Percentiles rank a stretch among this genome's conserved stretches.
phyloP scores from a whole-genome alignment of 352 stramenopile species.

The Pythium brassicae region DNA sequence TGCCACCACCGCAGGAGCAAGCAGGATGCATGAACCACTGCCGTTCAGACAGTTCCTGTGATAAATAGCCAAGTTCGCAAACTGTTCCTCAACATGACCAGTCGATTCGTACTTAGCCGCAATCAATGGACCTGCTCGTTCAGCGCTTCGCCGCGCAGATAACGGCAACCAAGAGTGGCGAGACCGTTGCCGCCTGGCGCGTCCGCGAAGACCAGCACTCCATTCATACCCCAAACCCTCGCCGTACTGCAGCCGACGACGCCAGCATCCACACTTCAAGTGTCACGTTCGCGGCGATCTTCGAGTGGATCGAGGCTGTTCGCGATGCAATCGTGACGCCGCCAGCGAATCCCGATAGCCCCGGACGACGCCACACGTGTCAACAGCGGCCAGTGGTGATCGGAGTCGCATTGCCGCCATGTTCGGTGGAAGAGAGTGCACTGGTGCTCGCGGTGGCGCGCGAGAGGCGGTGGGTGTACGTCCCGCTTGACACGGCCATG shows the following conservation, averaged over 20 bases:
- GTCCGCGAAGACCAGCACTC: not conserved
- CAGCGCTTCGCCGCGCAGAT: not conserved
- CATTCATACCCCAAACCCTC: no score
- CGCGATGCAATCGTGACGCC: conserved; percentile 1
- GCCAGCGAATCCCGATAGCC: no score
- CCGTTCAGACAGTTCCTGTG: no score
- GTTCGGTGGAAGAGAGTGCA: conserved; percentile 44
- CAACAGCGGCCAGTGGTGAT: conserved; percentile 13
- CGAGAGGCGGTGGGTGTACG: conserved; percentile 31
- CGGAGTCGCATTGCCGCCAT: conserved; percentile 36
- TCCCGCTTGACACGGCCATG: conserved; percentile 35
- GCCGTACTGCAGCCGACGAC: not conserved
- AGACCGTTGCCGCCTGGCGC: conserved; percentile 4
- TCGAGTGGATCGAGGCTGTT: conserved; percentile 5
- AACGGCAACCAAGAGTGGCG: not conserved
- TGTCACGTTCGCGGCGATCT: conserved; percentile 7
- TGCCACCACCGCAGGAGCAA: no score
- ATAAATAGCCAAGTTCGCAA: no score
- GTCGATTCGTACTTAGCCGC: no score
- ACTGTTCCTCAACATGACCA: no score
- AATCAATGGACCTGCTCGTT: conserved; percentile 3
- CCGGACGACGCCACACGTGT: not conserved
- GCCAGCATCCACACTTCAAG: not conserved
- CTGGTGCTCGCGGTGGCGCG: conserved; percentile 30
- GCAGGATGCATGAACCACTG: no score